Base-by-base conservation (phyloP, 345 rosid genomes). In the Eucalyptus tenuipes region DNA sequence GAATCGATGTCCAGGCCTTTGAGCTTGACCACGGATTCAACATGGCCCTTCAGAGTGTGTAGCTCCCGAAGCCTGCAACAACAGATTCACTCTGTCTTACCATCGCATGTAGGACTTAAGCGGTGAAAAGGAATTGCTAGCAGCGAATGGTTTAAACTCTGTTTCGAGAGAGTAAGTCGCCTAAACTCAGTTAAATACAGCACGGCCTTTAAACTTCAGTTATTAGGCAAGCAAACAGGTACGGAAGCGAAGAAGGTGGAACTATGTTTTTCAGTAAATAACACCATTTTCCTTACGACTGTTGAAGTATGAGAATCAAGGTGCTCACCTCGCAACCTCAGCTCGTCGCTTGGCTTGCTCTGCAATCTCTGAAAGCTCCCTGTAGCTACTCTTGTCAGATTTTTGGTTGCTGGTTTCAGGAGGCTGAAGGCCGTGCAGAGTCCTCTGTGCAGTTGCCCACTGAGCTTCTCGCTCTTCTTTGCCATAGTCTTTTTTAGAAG, bases 261-360 rank as follows among this genome's bases (percentile, higher is more conserved):
- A 20, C 84, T 10, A 22, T 3, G 84, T 20, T 75, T 40, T 75
- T 40, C 7, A 18, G 84, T 40, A 75, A 40, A 75, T 40, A 75
- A 22, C 29, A 37, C 14, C 29, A 17, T 40, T 75, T 75, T 20
- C 17, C 14, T 75, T 75, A 75, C 47, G 44, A 75, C 15, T 4
- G 24, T 40, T 22, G 8, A 75, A 22, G 47, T 42, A 40, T 6
- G 87, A 85, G 53, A 27, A 85, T 17, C 88, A 40, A 44, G 37
- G 42, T 86, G 88, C 90, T 93, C 89, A 97, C 99, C 98, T 96
- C 57, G 99, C 99, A 47, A 97, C 94, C 96, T 97, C 99, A 12
- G 99, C 99, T 42, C 99, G 93, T 33, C 99, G 92, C 95, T 95
- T 97, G 64, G 99, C 99, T 94, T 97, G 99, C 92, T 97, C 99